Conservation (phyloP, 306 rosid species). For the Acacia confusa region DNA sequence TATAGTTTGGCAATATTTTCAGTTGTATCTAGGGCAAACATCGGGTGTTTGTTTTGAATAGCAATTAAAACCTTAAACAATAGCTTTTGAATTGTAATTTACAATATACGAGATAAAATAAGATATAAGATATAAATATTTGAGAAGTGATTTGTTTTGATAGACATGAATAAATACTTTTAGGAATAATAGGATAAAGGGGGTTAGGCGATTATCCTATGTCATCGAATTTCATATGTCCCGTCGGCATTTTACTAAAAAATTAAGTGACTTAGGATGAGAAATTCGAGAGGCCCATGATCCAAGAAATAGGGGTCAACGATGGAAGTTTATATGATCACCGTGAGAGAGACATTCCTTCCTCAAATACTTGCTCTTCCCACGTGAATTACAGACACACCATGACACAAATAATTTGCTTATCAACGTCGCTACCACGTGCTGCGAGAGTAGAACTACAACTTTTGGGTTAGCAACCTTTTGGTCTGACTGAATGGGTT, state of each 20-base stretch:
- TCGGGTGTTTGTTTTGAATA: no score
- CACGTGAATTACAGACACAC: slow-evolving; percentile 29
- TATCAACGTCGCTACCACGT: neutral
- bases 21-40: neutral
- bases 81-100: no score
- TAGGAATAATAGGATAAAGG: neutral
- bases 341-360: slow-evolving; percentile 59
- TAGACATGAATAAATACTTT: no score
- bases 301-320: slow-evolving; percentile 70
- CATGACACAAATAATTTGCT: slow-evolving; percentile 1
- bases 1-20: neutral
- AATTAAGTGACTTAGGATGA: slow-evolving; percentile 6
- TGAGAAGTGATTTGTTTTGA: no score
- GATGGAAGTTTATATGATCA: slow-evolving; percentile 6
- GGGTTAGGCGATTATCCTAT: neutral
- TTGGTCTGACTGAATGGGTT: neutral
- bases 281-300: slow-evolving; percentile 79
- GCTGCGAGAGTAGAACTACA: neutral
- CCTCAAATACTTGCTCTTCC: slow-evolving; percentile 34
- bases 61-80: no score
- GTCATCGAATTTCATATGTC: neutral
- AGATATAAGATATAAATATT: no score
- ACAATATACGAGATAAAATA: no score
- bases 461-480: neutral
- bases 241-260: neutral